Base-by-base conservation (phyloP, 2,329 filamentous ascomycete genomes). In the Diaporthe velutina region DNA sequence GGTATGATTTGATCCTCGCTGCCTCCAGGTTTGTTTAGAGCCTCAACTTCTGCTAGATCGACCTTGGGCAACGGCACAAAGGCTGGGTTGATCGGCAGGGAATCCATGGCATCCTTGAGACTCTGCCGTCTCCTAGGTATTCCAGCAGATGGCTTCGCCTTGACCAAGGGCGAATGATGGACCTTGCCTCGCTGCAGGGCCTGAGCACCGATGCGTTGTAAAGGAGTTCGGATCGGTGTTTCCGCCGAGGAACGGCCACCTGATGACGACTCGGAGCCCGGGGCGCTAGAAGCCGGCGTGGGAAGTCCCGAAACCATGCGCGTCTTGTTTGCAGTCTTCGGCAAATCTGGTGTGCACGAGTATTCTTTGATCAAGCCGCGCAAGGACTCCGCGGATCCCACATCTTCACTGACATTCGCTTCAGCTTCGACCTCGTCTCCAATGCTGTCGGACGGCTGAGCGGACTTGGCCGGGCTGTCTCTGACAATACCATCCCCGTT, bases 1-100 rank as follows among this genome's bases (percentile, higher is more conserved):
- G 87, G 86, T 19, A 88, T 81, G 76, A 91, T 86, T 72, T 89
- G 85, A 73, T 92, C 90, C 79, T 92, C 90, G 78, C 90, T 91
- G 19, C 90, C 90, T 8, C 82, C 76, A 15, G 83, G 75, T 70
- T 78, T 79, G 77, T 90, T 88, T 55, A 91, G 79, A 2, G 88
- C 86, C 77, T 87, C 87, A 4, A 91, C 84, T 77, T 91, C 89
- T 10, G 83, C 83, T 35, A 90, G 75, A 76, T 90, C 88, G 3
- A 89, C 88, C 73, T 85, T 88, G 1, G 90, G 89, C 12, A 91
- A 82, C 0, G 89, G 88, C 8, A 91, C 84, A 77, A 89, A 89
- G 0, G 88, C 84, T 3, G 90, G 88, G 76, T 91, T 89, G 50
- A 89, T 81, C 1, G 87, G 85, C 3, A 87, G 75, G 10, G 81